A percentile compares a stretch with the other conserved stretches of the same genome.
Conservation (phyloP, 371 early-diverging fungal species). For the Blakeslea trispora region DNA sequence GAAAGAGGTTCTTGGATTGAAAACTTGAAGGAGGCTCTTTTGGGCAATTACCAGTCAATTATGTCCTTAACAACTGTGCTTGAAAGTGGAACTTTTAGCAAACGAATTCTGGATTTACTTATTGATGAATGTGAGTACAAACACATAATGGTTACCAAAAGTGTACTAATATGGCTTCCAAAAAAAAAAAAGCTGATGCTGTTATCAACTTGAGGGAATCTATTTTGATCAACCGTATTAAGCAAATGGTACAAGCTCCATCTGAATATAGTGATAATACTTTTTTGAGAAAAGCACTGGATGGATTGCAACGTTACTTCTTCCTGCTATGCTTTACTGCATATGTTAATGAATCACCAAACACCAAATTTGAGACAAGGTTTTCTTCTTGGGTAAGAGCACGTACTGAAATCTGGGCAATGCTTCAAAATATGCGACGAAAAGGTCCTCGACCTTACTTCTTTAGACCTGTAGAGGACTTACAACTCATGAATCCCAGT, state of each 20-base stretch:
- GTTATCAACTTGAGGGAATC: conserved; percentile 67
- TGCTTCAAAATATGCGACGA: conserved; percentile 57
- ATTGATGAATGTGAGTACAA: conserved; percentile 59
- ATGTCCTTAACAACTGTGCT: conserved; percentile 54
- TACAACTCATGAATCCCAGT: conserved; percentile 40
- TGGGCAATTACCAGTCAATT: conserved; percentile 66
- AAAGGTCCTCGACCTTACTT: conserved; percentile 55
- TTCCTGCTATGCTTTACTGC: conserved; percentile 64
- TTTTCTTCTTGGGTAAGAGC: conserved; percentile 61
- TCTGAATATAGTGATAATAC: conserved; percentile 35
- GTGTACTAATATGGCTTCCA: too few species aligned
- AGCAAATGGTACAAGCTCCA: conserved; percentile 45
- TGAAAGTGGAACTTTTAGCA: conserved; percentile 55
- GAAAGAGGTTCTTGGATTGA: conserved; percentile 56
- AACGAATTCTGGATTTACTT: conserved; percentile 57
- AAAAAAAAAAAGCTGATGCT: conserved; percentile 49
- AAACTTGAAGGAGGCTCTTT: conserved; percentile 61
- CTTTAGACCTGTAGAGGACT: conserved; percentile 72
- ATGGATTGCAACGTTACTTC: conserved; percentile 69
- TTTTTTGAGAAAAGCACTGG: conserved; percentile 52
- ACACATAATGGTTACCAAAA: background rate
- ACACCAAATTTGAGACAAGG: conserved; percentile 39
- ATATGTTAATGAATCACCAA: conserved; percentile 56
- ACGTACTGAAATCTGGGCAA: conserved; percentile 62
- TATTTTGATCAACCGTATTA: conserved; percentile 62